Base-by-base conservation (phyloP, 1,139 yeast species). In the Candida gigantensis region DNA sequence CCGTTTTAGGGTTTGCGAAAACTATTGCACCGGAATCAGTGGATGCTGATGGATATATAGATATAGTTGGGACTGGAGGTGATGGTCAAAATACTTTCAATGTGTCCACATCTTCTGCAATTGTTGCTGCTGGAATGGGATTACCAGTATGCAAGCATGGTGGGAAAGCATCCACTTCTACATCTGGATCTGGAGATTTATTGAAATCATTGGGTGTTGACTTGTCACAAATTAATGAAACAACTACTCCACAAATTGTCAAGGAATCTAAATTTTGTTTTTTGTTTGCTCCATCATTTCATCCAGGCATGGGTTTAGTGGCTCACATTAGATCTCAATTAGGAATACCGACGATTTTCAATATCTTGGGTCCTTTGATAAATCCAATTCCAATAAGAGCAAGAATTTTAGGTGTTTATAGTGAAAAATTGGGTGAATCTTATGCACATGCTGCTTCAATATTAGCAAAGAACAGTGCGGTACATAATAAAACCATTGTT, bases 21-120 rank as follows among this genome's bases (percentile, higher is more conserved):
- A 58, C 68, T 7, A 76, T 86, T 15, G 58, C 60, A 11, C 56
- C 61, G 1, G 54, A 62, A 2, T 52, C 53, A 7, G 74, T 81
- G 4, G 74, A 73, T 32, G 50, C 64, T 1, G 62, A 57, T 2
- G 86, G 87, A 0, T 84, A 79, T 49, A 74, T 87, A 12, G 98
- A 92, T 60, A 86, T 92, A 27, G 98, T 92, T 6, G 98, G 98
- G 1, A 92, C 98, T 0, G 98, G 98, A 19, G 98, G 98, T 5
- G 98, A 92, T 55, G 96, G 97, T 3, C 96, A 92, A 56, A 84
- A 92, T 56, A 92, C 98, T 0, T 92, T 92, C 63, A 92, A 92
- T 54, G 98, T 92, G 1, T 85, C 96, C 6, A 92, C 98, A 0
- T 87, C 97, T 1, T 73, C 97, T 1, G 97, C 97, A 0, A 88